phyloP scores from a whole-genome alignment of 805 yeast genomes.

The Suhomyces canberraensis region DNA sequence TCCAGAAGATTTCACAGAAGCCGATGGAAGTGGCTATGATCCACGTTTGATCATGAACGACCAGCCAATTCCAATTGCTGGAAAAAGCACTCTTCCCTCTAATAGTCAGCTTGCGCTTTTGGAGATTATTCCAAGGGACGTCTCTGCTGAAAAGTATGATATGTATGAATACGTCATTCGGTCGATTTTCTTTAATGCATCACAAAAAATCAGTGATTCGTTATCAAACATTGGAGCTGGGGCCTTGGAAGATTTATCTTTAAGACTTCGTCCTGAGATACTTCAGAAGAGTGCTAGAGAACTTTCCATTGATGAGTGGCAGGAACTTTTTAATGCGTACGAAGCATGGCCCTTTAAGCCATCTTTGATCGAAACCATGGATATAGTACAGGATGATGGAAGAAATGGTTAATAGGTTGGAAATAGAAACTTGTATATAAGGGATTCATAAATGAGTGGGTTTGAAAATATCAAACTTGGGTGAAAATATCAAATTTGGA shows the following conservation, averaged over 20 bases:
- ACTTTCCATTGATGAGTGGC: conserved; percentile 55
- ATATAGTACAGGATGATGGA: conserved; percentile 11
- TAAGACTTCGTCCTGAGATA: conserved; percentile 25
- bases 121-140: conserved; percentile 47
- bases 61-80: conserved; percentile 33
- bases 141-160: conserved; percentile 43
- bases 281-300: conserved; percentile 45
- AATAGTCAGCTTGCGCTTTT: conserved; percentile 49
- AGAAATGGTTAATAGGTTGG: conserved; percentile 2
- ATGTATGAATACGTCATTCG: conserved; percentile 63
- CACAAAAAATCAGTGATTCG: conserved; percentile 46
- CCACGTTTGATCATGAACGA: conserved; percentile 35
- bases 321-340: conserved; percentile 49
- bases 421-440: background rate
- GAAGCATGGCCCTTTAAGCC: conserved; percentile 88
- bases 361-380: conserved; percentile 19
- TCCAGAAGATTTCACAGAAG: conserved; percentile 14
- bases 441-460: background rate
- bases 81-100: conserved; percentile 24
- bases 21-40: conserved; percentile 33
- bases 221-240: conserved; percentile 75
- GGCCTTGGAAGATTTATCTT: conserved; percentile 53
- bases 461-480: background rate
- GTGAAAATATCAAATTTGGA: too few relatives aligned
- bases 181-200: conserved; percentile 18